Conservation (phyloP, 257 asterid genomes). For the Henckelia pumila region DNA sequence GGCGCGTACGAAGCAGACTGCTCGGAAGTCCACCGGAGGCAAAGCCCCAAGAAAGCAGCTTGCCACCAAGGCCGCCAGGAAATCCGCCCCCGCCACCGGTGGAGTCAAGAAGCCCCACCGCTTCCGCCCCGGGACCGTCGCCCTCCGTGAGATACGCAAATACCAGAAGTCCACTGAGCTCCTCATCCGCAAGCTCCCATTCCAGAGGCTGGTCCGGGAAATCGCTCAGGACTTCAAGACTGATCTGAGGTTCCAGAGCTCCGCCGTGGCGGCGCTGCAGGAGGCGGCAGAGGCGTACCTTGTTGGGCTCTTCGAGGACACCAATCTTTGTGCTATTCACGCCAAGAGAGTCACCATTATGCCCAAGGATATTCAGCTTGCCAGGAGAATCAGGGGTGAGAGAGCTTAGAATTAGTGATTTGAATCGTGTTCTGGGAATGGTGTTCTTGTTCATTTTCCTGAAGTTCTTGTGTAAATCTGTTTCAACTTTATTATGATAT, state of each 20-base stretch:
- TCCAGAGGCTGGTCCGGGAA: conserved; percentile 23
- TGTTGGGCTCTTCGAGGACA: conserved; percentile 19
- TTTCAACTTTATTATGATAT: too few relatives aligned
- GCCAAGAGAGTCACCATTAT: conserved; percentile 17
- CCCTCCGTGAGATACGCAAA: conserved; percentile 23
- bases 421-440: too few relatives aligned
- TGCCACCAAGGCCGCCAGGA: too few relatives aligned
- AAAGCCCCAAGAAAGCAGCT: too few relatives aligned
- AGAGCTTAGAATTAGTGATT: conserved; percentile 5
- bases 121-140: conserved; percentile 23
- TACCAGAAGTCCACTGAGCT: conserved; percentile 20
- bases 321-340: conserved; percentile 14
- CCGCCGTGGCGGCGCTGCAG: conserved; percentile 17
- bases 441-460: too few relatives aligned
- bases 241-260: conserved; percentile 26
- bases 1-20: too few relatives aligned
- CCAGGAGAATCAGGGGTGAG: conserved; percentile 17
- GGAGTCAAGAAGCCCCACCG: too few relatives aligned
- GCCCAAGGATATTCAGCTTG: conserved; percentile 21
- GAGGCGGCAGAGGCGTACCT: conserved; percentile 21
- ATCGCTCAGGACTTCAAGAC: conserved; percentile 25
- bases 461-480: not conserved
- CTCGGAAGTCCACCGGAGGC: too few relatives aligned
- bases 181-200: conserved; percentile 16
- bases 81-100: too few relatives aligned